phyloP scores from a whole-genome alignment of 2,329 filamentous ascomycete genomes.

The Curvularia lunata region DNA sequence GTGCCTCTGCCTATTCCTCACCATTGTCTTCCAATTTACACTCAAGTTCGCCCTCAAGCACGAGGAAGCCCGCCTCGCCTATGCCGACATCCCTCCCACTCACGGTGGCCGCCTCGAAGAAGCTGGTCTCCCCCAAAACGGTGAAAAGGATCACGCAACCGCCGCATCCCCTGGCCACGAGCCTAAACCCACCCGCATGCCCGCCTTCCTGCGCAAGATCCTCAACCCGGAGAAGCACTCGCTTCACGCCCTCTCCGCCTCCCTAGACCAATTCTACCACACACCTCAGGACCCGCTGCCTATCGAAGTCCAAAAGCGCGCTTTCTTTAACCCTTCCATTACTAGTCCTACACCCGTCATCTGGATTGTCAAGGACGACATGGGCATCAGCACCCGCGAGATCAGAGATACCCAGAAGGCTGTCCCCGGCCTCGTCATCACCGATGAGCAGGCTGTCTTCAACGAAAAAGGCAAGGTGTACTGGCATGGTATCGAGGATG shows the following conservation, averaged over 20 bases:
- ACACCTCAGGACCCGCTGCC: constrained; percentile 40
- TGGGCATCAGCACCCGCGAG: constrained; percentile 53
- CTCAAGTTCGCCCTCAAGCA: constrained; percentile 43
- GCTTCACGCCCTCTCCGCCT: constrained; percentile 35
- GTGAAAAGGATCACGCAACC: constrained; percentile 13
- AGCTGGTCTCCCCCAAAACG: constrained; percentile 24
- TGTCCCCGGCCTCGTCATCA: constrained; percentile 49
- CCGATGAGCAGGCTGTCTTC: constrained; percentile 54
- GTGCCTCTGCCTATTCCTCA: constrained; percentile 50
- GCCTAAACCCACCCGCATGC: constrained; percentile 37
- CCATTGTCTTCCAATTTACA: constrained; percentile 51
- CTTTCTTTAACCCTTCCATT: constrained; percentile 54
- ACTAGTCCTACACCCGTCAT: constrained; percentile 52
- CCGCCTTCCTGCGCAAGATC: constrained; percentile 39
- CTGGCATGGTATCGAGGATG: constrained; percentile 50
- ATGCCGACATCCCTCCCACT: constrained; percentile 31
- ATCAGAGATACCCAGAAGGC: constrained; percentile 50
- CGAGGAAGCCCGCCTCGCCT: constrained; percentile 40
- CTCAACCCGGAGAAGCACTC: constrained; percentile 46
- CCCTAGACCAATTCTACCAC: constrained; percentile 45
- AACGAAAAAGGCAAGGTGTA: constrained; percentile 54
- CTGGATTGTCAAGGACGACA: constrained; percentile 55
- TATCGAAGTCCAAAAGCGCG: constrained; percentile 48
- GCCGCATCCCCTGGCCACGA: constrained; percentile 15
- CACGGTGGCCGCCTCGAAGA: constrained; percentile 32